Evolutionary conservation across 768 basidiomycete species (phyloP), one percentile per base, ranked within the genome.

Genomic region (Xerocomellus amylosporus): DNA sequence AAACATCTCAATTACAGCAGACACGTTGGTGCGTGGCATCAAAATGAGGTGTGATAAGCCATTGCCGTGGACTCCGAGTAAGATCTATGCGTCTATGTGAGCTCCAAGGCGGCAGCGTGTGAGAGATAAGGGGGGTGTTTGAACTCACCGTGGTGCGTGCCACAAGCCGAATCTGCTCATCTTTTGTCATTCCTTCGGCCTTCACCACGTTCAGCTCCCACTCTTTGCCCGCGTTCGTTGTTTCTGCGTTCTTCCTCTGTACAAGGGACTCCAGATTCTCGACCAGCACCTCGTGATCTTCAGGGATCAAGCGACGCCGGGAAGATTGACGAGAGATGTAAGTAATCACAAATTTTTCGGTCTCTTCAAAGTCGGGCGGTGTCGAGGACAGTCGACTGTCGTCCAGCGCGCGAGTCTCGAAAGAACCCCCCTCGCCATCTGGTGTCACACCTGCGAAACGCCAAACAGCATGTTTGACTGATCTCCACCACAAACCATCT

Each of bases 1-100:
- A 73, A 94, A 90, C 14, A 94, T 81, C 71, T 94, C 91, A 58
- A 94, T 87, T 19, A 94, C 89, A 6, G 89, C 85, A 6, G 88
- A 84, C n/a, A 83, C 70, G 0, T 81, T 82, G 4, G 85, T 88
- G 1, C 80, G 79, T 20, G 87, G 83, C 90, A 93, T 92, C 75
- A 87, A 84, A 40, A 93, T 79, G n/a, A 93, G 77, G 63, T 92
- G 90, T 9, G 90, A 88, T 0, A 94, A 77, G 8, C 90, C 90
- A 60, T 91, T 92, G 6, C 90, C 89, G 56, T 89, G 88, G 1
- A 88, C 81, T 30, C 87, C 87, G 9, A 90, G 71, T 62, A 90
- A 67, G 54, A 88, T 77, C 87, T 88, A 45, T 24, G 34, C 4
- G 53, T 20, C 54, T 5, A 8, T n/a, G 46, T 57, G 53, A 51